Percentiles rank a stretch among this genome's conserved stretches.
Evolutionary conservation across 1,284 basidiomycete species (phyloP).

Genomic region (Kalmanozyma brasiliensis): DNA sequence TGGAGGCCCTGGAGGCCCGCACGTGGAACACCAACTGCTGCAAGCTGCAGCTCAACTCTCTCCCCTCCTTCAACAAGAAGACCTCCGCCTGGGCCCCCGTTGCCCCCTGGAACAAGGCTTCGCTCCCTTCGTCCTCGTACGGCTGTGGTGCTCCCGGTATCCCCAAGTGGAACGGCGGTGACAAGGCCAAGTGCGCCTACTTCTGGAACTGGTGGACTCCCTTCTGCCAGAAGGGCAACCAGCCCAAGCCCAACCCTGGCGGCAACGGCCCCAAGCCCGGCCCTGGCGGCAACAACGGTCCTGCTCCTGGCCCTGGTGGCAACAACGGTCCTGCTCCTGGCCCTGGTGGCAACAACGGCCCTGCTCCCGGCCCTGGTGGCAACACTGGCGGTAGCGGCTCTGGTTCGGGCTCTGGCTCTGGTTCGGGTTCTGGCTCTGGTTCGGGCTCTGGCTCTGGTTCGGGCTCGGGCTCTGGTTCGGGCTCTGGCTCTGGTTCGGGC

Average conservation of each 20-base stretch:
- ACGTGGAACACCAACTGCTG: slow-evolving; percentile 7
- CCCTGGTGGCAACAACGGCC: background rate
- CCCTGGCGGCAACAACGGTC: too few species aligned
- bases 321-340: too few species aligned
- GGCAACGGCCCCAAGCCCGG: background rate
- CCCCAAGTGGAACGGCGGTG: slow-evolving; percentile 39
- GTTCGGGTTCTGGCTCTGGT: background rate
- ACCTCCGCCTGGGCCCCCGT: slow-evolving; percentile 3
- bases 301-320: too few species aligned
- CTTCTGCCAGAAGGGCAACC: slow-evolving; percentile 36
- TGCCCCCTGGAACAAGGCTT: slow-evolving; percentile 29
- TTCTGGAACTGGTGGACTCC: slow-evolving; percentile 3
- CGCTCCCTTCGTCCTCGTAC: slow-evolving; percentile 13
- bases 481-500: background rate
- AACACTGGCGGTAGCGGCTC: background rate
- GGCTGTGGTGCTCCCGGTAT: slow-evolving; percentile 10
- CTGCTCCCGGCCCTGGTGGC: too few species aligned
- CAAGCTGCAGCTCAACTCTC: background rate
- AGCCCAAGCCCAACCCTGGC: slow-evolving; percentile 15
- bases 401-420: background rate
- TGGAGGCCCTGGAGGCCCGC: slow-evolving; percentile 13
- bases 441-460: too few species aligned
- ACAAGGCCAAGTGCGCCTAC: slow-evolving; percentile 15
- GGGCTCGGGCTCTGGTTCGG: too few species aligned
- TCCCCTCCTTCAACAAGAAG: slow-evolving; percentile 21